Evolutionary conservation across 495 filamentous ascomycete genomes (phyloP).

Genomic region (Penicillium goetzii): DNA sequence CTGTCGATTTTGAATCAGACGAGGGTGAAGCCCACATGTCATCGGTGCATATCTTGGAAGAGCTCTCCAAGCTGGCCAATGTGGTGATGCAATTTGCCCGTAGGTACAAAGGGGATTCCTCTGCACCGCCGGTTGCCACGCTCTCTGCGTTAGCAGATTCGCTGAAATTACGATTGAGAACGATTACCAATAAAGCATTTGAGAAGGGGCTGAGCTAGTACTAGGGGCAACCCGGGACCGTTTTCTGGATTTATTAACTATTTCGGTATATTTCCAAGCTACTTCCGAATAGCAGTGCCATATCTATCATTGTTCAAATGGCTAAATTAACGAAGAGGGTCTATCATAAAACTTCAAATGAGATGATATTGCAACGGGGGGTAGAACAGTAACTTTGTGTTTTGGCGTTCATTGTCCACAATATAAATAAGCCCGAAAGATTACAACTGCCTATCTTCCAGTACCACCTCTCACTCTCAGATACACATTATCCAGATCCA

Average conservation of each 20-base stretch:
- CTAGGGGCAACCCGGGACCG: not conserved
- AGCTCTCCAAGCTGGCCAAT: constrained; percentile 24
- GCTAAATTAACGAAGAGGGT: not conserved
- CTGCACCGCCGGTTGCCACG: not conserved
- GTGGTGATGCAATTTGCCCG: constrained; percentile 23
- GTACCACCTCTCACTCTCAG: not conserved
- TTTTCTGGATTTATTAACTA: not conserved
- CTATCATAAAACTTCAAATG: not conserved
- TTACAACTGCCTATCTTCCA: too few species aligned
- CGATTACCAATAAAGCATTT: constrained; percentile 16
- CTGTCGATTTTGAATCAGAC: not conserved
- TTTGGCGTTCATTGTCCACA: too few species aligned
- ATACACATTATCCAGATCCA: constrained; percentile 12
- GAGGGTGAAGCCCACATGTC: not conserved
- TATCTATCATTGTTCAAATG: not conserved
- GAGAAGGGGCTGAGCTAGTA: not conserved
- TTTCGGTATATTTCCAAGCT: not conserved
- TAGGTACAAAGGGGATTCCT: constrained; percentile 14
- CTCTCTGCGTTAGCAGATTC: constrained; percentile 7
- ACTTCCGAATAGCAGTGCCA: not conserved
- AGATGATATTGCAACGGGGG: not conserved
- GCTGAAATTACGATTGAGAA: constrained; percentile 5
- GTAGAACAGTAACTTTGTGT: too few species aligned
- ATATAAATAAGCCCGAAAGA: too few species aligned
- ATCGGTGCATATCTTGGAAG: constrained; percentile 14